Conservation (phyloP, 306 rosid species). For the Mucuna pruriens region DNA sequence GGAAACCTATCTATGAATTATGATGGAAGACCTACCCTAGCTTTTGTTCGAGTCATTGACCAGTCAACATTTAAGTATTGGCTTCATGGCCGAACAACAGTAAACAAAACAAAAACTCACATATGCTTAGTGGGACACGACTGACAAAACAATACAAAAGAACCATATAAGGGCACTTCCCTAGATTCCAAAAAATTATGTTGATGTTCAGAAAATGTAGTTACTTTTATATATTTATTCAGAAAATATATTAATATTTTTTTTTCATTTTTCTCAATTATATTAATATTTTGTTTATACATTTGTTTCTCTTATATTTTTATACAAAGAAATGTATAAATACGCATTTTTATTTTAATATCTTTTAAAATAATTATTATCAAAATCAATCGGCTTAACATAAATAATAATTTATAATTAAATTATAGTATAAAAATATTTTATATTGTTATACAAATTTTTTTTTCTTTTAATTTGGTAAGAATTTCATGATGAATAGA, state of each 20-base stretch:
- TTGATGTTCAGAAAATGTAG: neutral
- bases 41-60: constrained; percentile 42
- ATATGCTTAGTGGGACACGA: neutral
- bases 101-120: constrained; percentile 16
- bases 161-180: neutral
- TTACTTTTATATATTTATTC: neutral
- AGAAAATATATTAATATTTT: neutral
- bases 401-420: too few relatives aligned
- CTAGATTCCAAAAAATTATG: neutral
- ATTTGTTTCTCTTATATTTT: neutral
- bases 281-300: neutral
- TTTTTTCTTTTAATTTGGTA: too few relatives aligned
- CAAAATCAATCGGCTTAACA: too few relatives aligned
- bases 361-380: too few relatives aligned
- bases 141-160: neutral
- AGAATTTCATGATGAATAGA: too few relatives aligned
- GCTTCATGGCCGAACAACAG: neutral
- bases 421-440: too few relatives aligned
- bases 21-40: constrained; percentile 31
- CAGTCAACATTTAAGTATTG: constrained; percentile 36
- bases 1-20: neutral
- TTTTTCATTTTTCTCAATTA: neutral
- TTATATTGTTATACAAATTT: too few relatives aligned
- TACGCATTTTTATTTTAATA: too few relatives aligned
- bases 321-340: too few relatives aligned